Base-by-base conservation (phyloP, 371 early-diverging fungal species). In the Sporodiniella umbellata region DNA sequence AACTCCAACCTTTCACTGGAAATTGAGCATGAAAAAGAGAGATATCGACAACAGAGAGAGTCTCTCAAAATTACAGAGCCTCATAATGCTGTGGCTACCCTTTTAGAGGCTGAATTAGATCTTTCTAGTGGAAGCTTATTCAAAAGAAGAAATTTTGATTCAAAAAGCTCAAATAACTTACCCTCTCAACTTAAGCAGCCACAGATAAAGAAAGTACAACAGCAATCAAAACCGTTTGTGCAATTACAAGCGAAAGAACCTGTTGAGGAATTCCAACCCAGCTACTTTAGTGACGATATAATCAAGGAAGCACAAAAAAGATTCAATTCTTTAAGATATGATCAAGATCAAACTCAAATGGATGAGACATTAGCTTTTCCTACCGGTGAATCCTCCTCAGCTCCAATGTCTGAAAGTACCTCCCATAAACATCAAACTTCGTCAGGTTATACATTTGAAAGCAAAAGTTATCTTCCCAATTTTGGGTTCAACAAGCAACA, bases 41-140 rank as follows among this genome's bases (percentile, higher is more conserved):
- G 43, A 14, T 61, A 61, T 18, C 45, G 50, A 15, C 58, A 62
- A 14, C 58, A 60, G 22, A 37, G 58, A 15, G 53, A 49, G 18
- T 54, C 60, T 5, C 30, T 55, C 22, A 37, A 44, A 33, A 14
- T 66, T 22, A 39, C 42, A 11, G 28, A 57, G 39, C 55, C 66
- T 22, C 52, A 54, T 19, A 40, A 50, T 11, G 53, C 66, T 8
- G 28, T 48, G 8, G 66, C 62, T 6, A 57, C 66, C 2, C 39
- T 52, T 23, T 28, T 66, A 10, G 66, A 66, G 25, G 62, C 58
- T 8, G 62, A 66, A 33, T 35, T 66, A 7, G 66, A 66, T 23
- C 38, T 66, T 17, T 66, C 62, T 2, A 54, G 53, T 14, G 58
- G 66, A 3, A 46, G n/a, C 3, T 25, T 66, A 4, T 58, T 52